Evolutionary conservation across 2,329 filamentous ascomycete species (phyloP).

Genomic region (Botrytis aclada): DNA sequence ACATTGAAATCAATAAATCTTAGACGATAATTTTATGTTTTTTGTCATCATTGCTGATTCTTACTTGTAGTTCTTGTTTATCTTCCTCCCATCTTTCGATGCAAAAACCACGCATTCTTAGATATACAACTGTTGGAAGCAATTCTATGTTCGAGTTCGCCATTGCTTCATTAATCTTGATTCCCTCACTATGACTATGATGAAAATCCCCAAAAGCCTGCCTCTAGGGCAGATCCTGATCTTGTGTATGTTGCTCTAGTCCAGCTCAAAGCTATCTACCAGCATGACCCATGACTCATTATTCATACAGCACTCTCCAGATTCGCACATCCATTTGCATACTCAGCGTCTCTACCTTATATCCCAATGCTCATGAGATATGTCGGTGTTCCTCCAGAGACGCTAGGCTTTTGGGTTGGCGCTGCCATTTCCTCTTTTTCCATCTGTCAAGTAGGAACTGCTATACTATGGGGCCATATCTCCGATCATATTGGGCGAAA

Average conservation of each 20-base stretch:
- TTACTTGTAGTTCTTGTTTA: background rate
- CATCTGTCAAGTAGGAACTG: conserved; percentile 76
- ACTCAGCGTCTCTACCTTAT: conserved; percentile 1
- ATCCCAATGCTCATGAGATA: conserved; percentile 10
- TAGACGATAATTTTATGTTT: background rate
- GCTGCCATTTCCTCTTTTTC: conserved; percentile 58
- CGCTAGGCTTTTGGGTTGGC: background rate
- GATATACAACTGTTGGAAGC: background rate
- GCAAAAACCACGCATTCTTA: background rate
- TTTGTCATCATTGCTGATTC: background rate
- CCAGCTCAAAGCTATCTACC: background rate
- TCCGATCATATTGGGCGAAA: conserved; percentile 70
- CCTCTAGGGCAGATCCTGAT: conserved; percentile 8
- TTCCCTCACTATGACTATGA: background rate
- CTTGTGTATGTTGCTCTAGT: background rate
- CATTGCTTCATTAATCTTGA: background rate
- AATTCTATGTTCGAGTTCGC: background rate
- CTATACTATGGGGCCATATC: conserved; percentile 76
- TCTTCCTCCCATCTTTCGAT: background rate
- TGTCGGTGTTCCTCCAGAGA: background rate
- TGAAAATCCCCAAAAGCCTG: background rate
- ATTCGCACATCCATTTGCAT: conserved; percentile 16
- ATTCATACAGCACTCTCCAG: background rate
- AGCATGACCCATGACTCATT: background rate
- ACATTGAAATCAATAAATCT: background rate